Percentiles rank a stretch among this genome's conserved stretches.
Conservation (phyloP, 2,329 filamentous ascomycete genomes). For the Trichoderma brevicompactum region DNA sequence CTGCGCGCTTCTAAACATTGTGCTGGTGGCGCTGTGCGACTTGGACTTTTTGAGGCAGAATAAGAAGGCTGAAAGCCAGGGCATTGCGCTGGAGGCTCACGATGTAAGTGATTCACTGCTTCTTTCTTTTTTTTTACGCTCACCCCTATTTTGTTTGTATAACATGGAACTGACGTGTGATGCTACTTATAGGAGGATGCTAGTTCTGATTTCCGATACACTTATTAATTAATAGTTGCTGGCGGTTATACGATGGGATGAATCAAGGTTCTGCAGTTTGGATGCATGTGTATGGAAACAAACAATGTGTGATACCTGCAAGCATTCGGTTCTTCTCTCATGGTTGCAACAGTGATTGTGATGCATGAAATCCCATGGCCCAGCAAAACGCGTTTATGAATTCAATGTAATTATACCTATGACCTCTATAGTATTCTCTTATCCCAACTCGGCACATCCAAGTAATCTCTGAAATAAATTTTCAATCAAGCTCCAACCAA, state of each 20-base stretch:
- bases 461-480: neutral
- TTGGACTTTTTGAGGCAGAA: constrained; percentile 52
- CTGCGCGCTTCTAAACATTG: constrained; percentile 50
- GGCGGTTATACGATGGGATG: neutral
- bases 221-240: constrained; percentile 26
- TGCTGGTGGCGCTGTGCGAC: constrained; percentile 50
- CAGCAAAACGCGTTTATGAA: neutral
- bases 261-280: neutral
- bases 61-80: constrained; percentile 56
- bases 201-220: constrained; percentile 43
- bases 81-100: constrained; percentile 55
- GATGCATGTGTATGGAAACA: neutral
- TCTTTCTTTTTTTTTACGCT: neutral
- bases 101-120: constrained; percentile 51
- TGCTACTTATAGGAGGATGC: constrained; percentile 35
- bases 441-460: neutral
- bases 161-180: neutral
- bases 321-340: neutral
- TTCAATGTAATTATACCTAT: neutral
- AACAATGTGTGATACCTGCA: neutral
- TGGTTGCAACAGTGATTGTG: constrained; percentile 3
- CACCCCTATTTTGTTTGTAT: neutral
- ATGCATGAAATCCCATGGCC: neutral
- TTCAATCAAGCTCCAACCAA: neutral
- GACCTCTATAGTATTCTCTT: neutral